Evolutionary conservation across 371 early-diverging fungal species (phyloP), one percentile per base, ranked within the genome.

Genomic region (Apophysomyces sp.): DNA sequence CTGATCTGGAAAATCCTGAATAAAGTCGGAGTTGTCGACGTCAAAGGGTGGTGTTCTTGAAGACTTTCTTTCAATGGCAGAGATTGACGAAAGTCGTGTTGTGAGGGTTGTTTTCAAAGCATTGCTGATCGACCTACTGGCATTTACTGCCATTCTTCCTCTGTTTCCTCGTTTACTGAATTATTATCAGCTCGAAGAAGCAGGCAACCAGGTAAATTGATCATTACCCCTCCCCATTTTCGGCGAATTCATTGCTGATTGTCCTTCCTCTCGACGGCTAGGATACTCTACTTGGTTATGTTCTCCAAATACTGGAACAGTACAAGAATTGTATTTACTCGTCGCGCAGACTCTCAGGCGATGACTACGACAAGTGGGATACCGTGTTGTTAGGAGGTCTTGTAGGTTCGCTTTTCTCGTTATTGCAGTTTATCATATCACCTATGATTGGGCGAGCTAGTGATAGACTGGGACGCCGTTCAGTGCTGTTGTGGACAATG

Each of bases 121-220:
- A 7, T 83, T 98, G 27, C 75, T 98, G 30, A 82, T 98, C 31
- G 99, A 98, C 74, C 89, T 98, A 58, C 88, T 98, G 26, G 92
- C 98, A 9, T 98, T 98, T 74, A 98, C 99, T 3, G 91, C 96
- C 62, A 98, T 98, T 72, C 78, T 98, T 34, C 99, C 99, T 13
- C 82, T 98, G 31, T 92, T 94, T 59, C 98, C 99, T 54, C 67
- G 88, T 36, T 62, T 89, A 34, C 64, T 89, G 24, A 79, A 83
- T 34, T 85, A 81, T 53, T 90, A 90, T 67, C 83, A 78, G 24
- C 71, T 71, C 16, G 68, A 79, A 52, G 87, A 83, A 57, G 66
- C 71, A 55, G 77, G 74, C 8, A 65, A 81, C 34, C 72, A 83
- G 76, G 84, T 83, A 75, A 53, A 51, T n/a, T 9, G 34, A n/a